These are phyloP conservation scores for Gloeophyllum trabeum DNA, from an alignment of 768 basidiomycete genomes.

Conservation along the genomic window DNA sequence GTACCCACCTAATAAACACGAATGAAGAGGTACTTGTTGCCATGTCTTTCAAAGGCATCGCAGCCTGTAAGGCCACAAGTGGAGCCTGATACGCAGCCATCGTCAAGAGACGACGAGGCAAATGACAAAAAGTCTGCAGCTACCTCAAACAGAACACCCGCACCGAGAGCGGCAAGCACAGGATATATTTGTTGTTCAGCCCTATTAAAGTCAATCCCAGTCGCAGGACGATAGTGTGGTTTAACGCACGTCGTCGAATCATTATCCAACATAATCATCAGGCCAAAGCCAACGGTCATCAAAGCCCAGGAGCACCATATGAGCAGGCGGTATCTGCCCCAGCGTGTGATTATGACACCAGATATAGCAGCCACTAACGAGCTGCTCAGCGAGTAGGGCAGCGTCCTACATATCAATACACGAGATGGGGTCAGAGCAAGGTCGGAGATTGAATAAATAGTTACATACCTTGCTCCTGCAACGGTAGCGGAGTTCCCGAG, in stretches of 20 bases:
- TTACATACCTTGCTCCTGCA: constrained; percentile 54
- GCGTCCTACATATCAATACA: constrained; percentile 36
- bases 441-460: too few relatives aligned
- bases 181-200: constrained; percentile 55
- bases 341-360: constrained; percentile 47
- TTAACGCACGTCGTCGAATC: constrained; percentile 35
- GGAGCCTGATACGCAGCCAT: constrained; percentile 32
- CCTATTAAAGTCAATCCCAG: constrained; percentile 19
- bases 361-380: constrained; percentile 41
- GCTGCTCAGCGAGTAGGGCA: constrained; percentile 58
- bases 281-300: constrained; percentile 55
- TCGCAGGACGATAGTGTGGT: too few relatives aligned
- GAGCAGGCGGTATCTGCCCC: constrained; percentile 44
- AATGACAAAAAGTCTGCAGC: too few relatives aligned
- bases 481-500: constrained; percentile 65
- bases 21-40: constrained; percentile 68
- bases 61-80: constrained; percentile 67
- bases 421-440: neutral
- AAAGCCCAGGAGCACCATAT: constrained; percentile 52
- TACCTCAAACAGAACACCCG: constrained; percentile 55
- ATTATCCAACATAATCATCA: constrained; percentile 60
- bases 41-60: constrained; percentile 85
- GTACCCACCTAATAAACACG: constrained; percentile 50
- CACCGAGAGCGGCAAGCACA: constrained; percentile 52
- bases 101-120: neutral